phyloP scores from a whole-genome alignment of 116 monocot genomes.

The Posidonia oceanica region DNA sequence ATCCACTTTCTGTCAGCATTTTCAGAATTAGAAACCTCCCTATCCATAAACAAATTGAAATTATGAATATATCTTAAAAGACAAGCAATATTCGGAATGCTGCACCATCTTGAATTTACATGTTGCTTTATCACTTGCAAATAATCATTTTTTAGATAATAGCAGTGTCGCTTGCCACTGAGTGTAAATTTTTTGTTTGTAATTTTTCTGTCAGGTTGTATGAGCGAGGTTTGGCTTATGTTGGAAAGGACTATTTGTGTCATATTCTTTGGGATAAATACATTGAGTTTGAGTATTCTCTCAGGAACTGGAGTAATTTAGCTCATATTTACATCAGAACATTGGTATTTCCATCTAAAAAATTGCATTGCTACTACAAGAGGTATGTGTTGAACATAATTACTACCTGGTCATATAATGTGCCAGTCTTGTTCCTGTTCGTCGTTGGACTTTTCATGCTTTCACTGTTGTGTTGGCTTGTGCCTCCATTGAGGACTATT shows the following conservation, averaged over 20 bases:
- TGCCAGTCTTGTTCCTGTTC: too few species aligned
- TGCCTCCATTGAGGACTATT: not conserved
- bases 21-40: too few species aligned
- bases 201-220: constrained; percentile 48
- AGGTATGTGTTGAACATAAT: constrained; percentile 31
- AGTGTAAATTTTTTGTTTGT: not conserved
- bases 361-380: constrained; percentile 49
- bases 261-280: constrained; percentile 79
- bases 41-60: too few species aligned
- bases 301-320: constrained; percentile 57
- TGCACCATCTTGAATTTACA: too few species aligned
- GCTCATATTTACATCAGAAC: constrained; percentile 60
- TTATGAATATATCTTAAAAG: too few species aligned
- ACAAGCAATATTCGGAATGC: too few species aligned
- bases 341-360: constrained; percentile 78
- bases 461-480: not conserved
- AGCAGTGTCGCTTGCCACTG: too few species aligned
- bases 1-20: too few species aligned
- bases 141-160: too few species aligned
- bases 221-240: constrained; percentile 59
- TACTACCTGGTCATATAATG: too few species aligned
- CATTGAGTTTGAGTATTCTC: constrained; percentile 77
- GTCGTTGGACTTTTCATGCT: too few species aligned
- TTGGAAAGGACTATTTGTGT: constrained; percentile 72
- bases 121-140: too few species aligned